Base-by-base conservation (phyloP, 768 basidiomycete genomes). In the Mycena metata region DNA sequence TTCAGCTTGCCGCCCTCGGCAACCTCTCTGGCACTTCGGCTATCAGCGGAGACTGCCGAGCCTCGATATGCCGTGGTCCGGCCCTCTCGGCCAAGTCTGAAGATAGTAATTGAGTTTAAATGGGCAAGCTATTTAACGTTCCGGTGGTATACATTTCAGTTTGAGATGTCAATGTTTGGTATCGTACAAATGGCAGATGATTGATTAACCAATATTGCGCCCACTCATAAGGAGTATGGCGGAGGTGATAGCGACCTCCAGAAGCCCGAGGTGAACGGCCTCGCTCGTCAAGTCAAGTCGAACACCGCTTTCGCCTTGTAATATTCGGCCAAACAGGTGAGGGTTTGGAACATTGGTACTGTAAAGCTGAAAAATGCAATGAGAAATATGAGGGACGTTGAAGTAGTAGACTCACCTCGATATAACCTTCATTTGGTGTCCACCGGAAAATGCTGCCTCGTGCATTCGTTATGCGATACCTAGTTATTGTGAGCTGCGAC, bases 401-500 rank as follows among this genome's bases (percentile, higher is more conserved):
- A 16, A 33, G 10, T 39, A 41, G 16, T 55, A 2, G 13, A 66
- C 51, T 10, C 16, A 69, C 68, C 39, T 65, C 54, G 39, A 69
- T 69, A 36, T 65, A 47, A 13, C n/a, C 30, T 9, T 64, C 36
- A 16, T 19, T 54, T 12, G 68, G 63, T 23, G 46, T 52, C 68
- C 68, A 69, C 5, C 63, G 50, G 43, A 69, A 69, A 17, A 26
- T 60, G 11, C 23, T 51, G 21, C 59, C 62, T 39, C 68, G 36
- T 4, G 58, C 62, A 21, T 43, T 60, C 68, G 64, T 69, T 3
- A 52, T 26, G 8, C 68, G 57, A 19, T 69, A 39, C 35, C 68
- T 69, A 85, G 70, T 83, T 82, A 84, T 21, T 80, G 77, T 1
- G 75, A 75, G 21, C 75, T 77, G 52, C 64, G 56, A 67, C 80